A percentile compares a stretch with the other conserved stretches of the same genome.
Evolutionary conservation across 805 yeast species (phyloP).

Genomic region (Myxozyma vanderwaltii): DNA sequence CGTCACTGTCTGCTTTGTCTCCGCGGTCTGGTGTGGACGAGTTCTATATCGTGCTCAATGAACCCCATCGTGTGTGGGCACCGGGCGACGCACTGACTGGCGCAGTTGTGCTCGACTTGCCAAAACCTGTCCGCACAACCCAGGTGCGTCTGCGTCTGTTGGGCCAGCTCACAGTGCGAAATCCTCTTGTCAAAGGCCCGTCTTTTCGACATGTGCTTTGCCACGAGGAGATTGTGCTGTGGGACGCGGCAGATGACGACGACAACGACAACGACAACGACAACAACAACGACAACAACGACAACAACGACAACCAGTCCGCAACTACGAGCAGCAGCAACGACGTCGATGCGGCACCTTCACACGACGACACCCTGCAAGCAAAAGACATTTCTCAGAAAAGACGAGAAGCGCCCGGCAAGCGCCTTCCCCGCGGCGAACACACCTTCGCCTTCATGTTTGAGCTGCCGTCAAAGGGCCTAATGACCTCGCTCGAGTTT

Average conservation of each 20-base stretch:
- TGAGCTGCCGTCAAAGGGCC: conserved; percentile 70
- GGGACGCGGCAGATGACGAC: conserved; percentile 28
- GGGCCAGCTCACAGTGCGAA: conserved; percentile 40
- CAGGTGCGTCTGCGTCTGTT: conserved; percentile 36
- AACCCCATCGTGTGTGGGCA: conserved; percentile 73
- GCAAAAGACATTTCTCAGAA: not conserved
- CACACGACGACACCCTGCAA: not conserved
- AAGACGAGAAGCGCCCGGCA: not conserved
- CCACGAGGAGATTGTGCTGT: conserved; percentile 38
- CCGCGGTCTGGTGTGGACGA: conserved; percentile 44
- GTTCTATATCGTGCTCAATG: conserved; percentile 68
- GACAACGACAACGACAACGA: not conserved
- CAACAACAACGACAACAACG: conserved; percentile 3
- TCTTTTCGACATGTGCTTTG: conserved; percentile 38
- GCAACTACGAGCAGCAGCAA: too few relatives aligned
- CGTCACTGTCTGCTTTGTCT: conserved; percentile 24
- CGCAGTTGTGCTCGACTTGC: conserved; percentile 39
- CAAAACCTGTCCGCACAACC: conserved; percentile 36
- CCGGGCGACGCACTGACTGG: conserved; percentile 72
- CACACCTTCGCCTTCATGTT: conserved; percentile 86
- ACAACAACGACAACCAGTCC: not conserved
- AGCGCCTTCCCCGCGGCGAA: conserved; percentile 55
- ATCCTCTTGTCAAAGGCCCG: conserved; percentile 40
- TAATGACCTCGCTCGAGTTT: conserved; percentile 74
- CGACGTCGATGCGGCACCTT: not conserved